Base-by-base conservation (phyloP, 768 basidiomycete species). In the Chlorophyllum brunneum region DNA sequence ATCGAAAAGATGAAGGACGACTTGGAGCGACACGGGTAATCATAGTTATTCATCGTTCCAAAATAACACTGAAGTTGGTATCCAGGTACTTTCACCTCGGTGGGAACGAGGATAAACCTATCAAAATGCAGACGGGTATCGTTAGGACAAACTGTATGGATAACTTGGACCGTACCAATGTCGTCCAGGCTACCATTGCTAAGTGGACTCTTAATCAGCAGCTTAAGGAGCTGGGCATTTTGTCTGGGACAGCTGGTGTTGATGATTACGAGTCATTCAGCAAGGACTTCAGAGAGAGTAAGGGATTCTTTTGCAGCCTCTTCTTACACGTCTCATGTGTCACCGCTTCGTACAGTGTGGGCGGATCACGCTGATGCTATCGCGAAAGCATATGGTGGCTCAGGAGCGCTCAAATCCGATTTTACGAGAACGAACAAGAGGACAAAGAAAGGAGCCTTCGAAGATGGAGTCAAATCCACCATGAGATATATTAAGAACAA, bases 71-170 rank as follows among this genome's bases (percentile, higher is more conserved):
- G 23, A 5, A 48, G 18, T 20, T 10, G 34, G 31, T 29, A 2
- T 44, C 11, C 42, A 91, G 93, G 9, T 93, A 90, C 67, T 98
- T 93, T 73, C 83, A 86, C 51, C 67, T 88, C 27, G 80, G 86
- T 44, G 65, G 78, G 29, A 64, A 68, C 10, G 66, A 71, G 22
- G 54, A 69, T 4, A 69, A 72, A 23, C 81, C 82, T 0, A 67
- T 81, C 20, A 75, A 71, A 52, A 67, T 77, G 30, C 97, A 99
- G 63, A 74, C 63, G 18, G 94, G 94, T 16, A 77, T 82, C 41
- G 82, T 97, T 37, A 81, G 97, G 39, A 95, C 94, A 6, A 99
- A 98, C 65, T 98, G 97, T 69, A 97, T 97, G 97, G 95, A 98
- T 66, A 88, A 86, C 61, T 73, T 98, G 54, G 97, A 99, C 64